Percentiles rank a stretch among this genome's conserved stretches.
phyloP scores from a whole-genome alignment of 305 asterid genomes.

The Solanum hybrid region DNA sequence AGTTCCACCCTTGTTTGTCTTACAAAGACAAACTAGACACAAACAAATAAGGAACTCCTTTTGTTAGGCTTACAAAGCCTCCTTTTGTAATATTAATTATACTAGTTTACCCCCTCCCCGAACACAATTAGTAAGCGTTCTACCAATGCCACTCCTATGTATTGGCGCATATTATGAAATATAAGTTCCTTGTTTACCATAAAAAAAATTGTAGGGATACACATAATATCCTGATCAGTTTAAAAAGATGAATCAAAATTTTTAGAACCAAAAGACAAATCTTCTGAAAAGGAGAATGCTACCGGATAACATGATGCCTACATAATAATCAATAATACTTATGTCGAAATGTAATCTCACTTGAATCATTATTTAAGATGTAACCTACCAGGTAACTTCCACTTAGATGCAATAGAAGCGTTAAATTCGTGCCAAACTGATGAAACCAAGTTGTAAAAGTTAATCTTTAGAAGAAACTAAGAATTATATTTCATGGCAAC shows the following conservation, averaged over 20 bases:
- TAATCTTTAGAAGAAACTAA: neutral
- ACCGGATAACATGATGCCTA: neutral
- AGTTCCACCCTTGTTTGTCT: neutral
- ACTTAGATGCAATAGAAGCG: neutral
- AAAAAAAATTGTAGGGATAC: no score
- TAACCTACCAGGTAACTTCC: neutral
- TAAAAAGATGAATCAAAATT: no score
- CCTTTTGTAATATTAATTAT: neutral
- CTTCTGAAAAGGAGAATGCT: no score
- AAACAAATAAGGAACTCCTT: neutral
- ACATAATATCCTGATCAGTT: no score
- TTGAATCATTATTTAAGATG: neutral
- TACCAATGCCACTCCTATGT: no score
- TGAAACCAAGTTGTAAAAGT: neutral
- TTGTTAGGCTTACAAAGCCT: neutral
- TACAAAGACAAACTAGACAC: neutral
- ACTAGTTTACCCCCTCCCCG: neutral
- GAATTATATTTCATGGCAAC: neutral
- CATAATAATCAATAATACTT: neutral
- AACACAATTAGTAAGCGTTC: neutral
- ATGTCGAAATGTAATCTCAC: neutral
- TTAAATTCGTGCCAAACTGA: neutral
- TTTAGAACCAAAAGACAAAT: no score
- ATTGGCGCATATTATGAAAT: no score
- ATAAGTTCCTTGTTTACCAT: neutral